Base-by-base conservation (phyloP, 768 basidiomycete genomes). In the Tulasnella sp. region DNA sequence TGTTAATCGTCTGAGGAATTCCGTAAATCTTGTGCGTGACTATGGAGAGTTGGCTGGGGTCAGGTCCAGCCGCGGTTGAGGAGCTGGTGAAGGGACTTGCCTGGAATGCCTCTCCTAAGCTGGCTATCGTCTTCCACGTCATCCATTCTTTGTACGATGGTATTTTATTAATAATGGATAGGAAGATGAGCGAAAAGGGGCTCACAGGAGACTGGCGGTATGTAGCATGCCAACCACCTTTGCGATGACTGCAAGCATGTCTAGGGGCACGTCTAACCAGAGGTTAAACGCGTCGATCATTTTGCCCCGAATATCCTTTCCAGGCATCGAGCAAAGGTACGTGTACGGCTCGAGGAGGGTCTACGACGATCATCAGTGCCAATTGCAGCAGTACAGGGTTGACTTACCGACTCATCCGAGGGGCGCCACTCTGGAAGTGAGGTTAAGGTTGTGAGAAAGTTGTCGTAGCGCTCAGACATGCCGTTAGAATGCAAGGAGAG, bases 1-100 rank as follows among this genome's bases (percentile, higher is more conserved):
- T 82, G 67, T 99, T 99, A 71, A 99, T 92, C 0, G 94, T 96
- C 66, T 97, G 94, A 0, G 94, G 90, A 2, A 96, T 72, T 1
- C 94, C 94, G 64, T 94, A 99, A 62, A 99, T 94, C 72, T 88
- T 89, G 72, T 99, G 93, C 0, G 89, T 81, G 21, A 93, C 93
- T 83, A 61, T 0, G 57, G n/a, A 53, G 4, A 31, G 34, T n/a
- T 42, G 15, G 6, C 5, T 6, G n/a, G 41, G 25, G 41, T 5
- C 17, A 6, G 25, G 41, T 6, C 25, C 17, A 42, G 41, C 25
- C 25, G n/a, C 41, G 41, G 40, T 36, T 31, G 27, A n/a, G 49
- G 49, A 37, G 34, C 17, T 6, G 34, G 49, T 11, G 12, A 17
- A 23, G 42, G 25, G 12, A 49, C 15, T 32, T 65, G 76, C 86